Conservation (phyloP, 2,329 filamentous ascomycete species). For the Aaosphaeria pasadenensis region DNA sequence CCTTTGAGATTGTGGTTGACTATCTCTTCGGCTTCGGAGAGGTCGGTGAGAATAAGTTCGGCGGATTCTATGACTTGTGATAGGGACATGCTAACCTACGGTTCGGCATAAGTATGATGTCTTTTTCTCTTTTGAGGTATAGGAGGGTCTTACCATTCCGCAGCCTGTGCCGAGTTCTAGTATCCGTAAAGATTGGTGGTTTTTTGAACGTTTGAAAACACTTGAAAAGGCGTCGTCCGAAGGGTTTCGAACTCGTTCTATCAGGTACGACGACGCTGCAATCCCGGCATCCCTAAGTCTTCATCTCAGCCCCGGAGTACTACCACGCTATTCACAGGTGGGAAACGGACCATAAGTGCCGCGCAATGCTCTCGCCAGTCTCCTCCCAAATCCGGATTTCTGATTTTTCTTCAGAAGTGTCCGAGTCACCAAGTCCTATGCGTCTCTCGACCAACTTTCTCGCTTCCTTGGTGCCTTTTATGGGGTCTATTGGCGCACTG, state of each 20-base stretch:
- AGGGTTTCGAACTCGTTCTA: constrained; percentile 9
- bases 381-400: constrained; percentile 62
- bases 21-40: constrained; percentile 62
- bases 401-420: constrained; percentile 2
- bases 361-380: constrained; percentile 68
- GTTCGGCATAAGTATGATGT: neutral
- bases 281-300: constrained; percentile 56
- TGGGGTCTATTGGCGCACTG: constrained; percentile 47
- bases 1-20: constrained; percentile 53
- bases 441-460: constrained; percentile 56
- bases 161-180: constrained; percentile 68
- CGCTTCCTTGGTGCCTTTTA: constrained; percentile 39
- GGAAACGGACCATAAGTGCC: constrained; percentile 63
- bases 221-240: constrained; percentile 22
- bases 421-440: constrained; percentile 43
- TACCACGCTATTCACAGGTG: neutral
- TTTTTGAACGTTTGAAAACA: neutral
- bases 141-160: constrained; percentile 52
- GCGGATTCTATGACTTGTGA: constrained; percentile 52
- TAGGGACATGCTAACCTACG: constrained; percentile 54
- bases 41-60: constrained; percentile 61
- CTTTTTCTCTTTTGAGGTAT: neutral
- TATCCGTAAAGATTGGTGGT: constrained; percentile 34
- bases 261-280: constrained; percentile 53
- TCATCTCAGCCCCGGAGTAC: neutral